Percentiles rank a stretch among this genome's conserved stretches.
phyloP scores from a whole-genome alignment of 1,284 basidiomycete species.

The Cutaneotrichosporon spelunceum region DNA sequence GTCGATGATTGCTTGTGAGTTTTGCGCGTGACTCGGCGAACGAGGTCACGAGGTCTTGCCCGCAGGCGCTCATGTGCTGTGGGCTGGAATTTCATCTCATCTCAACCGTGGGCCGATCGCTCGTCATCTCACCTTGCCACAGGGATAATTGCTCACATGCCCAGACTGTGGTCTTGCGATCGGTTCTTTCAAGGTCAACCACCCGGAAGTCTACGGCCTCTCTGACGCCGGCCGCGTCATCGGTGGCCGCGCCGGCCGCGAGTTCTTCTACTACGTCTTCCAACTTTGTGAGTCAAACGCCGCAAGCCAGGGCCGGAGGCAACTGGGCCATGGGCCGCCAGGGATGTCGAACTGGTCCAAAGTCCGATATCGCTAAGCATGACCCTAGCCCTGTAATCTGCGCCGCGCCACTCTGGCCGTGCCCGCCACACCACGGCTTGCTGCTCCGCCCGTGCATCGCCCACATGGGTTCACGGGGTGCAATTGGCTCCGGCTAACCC shows the following conservation, averaged over 20 bases:
- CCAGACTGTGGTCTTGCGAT: slow-evolving; percentile 22
- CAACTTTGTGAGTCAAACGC: slow-evolving; percentile 9
- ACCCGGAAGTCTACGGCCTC: slow-evolving; percentile 29
- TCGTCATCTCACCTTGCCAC: background rate
- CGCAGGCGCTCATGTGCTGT: background rate
- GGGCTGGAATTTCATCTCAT: background rate
- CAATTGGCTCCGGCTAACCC: background rate
- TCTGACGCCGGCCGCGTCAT: slow-evolving; percentile 34
- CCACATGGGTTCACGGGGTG: background rate
- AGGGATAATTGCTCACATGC: background rate
- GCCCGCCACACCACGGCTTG: background rate
- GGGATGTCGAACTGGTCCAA: no score
- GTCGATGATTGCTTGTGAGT: slow-evolving; percentile 38
- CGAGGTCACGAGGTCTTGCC: background rate
- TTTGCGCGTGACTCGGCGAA: background rate
- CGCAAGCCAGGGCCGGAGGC: background rate
- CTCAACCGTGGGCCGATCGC: background rate
- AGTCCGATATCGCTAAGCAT: no score
- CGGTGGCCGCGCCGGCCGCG: slow-evolving; percentile 24
- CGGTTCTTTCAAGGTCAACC: slow-evolving; percentile 23
- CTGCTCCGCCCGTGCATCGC: background rate
- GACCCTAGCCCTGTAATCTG: no score
- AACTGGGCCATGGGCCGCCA: background rate
- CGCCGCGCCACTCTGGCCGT: background rate
- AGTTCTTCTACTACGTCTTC: slow-evolving; percentile 19